phyloP scores from a whole-genome alignment of 83 land plant genomes.

The Picea engelmannii region DNA sequence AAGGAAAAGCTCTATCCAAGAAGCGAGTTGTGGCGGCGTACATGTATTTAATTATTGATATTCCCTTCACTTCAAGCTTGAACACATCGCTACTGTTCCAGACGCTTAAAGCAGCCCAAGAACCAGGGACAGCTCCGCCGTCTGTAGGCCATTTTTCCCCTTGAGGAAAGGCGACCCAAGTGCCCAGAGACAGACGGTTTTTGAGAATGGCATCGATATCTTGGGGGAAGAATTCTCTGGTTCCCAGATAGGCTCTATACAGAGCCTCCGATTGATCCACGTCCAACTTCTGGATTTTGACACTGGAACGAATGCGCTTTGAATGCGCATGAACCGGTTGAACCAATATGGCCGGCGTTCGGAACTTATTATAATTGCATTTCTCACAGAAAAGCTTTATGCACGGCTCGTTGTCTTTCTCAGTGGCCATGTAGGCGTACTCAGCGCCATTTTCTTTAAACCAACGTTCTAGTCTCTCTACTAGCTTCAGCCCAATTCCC shows the following conservation, averaged over 20 bases:
- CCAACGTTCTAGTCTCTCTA: slow-evolving; percentile 72
- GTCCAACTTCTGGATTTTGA: slow-evolving; percentile 26
- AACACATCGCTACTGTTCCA: slow-evolving; percentile 53
- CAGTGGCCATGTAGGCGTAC: slow-evolving; percentile 96
- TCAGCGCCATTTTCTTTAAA: slow-evolving; percentile 68
- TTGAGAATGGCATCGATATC: slow-evolving; percentile 49
- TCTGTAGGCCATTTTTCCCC: not conserved
- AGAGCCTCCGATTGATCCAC: slow-evolving; percentile 26
- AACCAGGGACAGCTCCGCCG: not conserved
- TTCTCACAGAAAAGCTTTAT: slow-evolving; percentile 69
- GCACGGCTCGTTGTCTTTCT: slow-evolving; percentile 79
- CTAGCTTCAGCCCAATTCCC: slow-evolving; percentile 82
- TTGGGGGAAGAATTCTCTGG: slow-evolving; percentile 58
- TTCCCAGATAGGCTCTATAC: slow-evolving; percentile 29
- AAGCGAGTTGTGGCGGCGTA: slow-evolving; percentile 48
- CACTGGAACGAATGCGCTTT: slow-evolving; percentile 26
- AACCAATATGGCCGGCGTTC: slow-evolving; percentile 85
- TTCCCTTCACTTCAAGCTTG: slow-evolving; percentile 49
- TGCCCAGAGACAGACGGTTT: slow-evolving; percentile 52
- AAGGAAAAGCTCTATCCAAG: slow-evolving; percentile 57
- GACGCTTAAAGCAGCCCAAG: slow-evolving; percentile 40
- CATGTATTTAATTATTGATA: slow-evolving; percentile 23
- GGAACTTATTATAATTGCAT: slow-evolving; percentile 72
- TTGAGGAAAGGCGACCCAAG: slow-evolving; percentile 46
- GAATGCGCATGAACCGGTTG: slow-evolving; percentile 84